Evolutionary conservation across 176 grass and related monocot genomes (phyloP).

Genomic region (Eremochloa ophiuroides): DNA sequence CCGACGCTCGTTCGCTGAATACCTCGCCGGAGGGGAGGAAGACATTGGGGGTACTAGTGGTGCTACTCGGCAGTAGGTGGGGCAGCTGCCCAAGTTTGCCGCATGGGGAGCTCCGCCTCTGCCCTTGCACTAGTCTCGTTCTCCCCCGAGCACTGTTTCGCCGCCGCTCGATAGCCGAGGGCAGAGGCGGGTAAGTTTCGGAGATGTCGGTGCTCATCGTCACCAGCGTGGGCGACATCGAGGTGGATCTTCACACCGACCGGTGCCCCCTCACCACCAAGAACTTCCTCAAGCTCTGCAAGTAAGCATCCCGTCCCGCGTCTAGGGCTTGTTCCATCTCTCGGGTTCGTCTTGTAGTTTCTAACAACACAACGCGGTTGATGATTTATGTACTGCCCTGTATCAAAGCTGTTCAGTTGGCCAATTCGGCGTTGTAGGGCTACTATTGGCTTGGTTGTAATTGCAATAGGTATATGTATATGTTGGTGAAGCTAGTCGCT

Average conservation of each 20-base stretch:
- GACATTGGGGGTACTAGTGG: too few relatives aligned
- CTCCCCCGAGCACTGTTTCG: background rate
- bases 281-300: conserved; percentile 99
- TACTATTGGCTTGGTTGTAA: background rate
- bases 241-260: conserved; percentile 78
- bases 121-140: background rate
- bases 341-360: background rate
- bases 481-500: background rate
- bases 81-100: too few relatives aligned
- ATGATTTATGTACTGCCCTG: background rate
- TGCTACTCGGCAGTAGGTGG: too few relatives aligned
- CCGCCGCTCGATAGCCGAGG: too few relatives aligned
- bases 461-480: background rate
- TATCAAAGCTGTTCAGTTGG: background rate
- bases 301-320: conserved; percentile 28
- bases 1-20: too few relatives aligned
- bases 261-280: conserved; percentile 79
- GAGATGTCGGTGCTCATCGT: conserved; percentile 88
- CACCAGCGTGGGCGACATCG: conserved; percentile 86
- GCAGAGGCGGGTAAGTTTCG: background rate
- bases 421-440: background rate
- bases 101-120: too few relatives aligned
- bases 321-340: background rate
- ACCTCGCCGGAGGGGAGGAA: too few relatives aligned
- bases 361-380: background rate